Conservation (phyloP, 495 filamentous ascomycete genomes). For the Sordaria brevicollis region DNA sequence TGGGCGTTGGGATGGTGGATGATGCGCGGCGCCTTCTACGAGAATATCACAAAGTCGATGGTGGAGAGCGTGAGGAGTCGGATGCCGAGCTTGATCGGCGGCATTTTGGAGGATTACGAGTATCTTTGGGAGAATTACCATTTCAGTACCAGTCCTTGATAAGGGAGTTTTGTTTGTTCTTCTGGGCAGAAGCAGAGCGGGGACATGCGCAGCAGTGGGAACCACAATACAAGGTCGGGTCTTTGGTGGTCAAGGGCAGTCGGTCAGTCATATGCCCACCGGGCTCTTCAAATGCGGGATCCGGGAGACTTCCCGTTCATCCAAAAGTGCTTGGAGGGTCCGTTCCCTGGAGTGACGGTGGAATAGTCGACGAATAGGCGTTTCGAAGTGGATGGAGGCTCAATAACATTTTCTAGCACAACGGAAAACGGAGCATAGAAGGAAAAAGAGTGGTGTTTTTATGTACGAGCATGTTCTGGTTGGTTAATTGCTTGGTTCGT, state of each 20-base stretch:
- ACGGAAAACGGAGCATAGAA: not conserved
- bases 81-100: constrained; percentile 67
- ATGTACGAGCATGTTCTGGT: not conserved
- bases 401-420: not conserved
- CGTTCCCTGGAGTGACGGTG: no score
- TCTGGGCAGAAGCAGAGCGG: no score
- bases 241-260: no score
- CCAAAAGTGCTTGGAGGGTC: no score
- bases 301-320: no score
- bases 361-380: not conserved
- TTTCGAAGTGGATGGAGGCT: not conserved
- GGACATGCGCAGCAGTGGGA: no score
- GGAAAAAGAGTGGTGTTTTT: not conserved
- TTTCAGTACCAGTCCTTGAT: constrained; percentile 49
- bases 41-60: constrained; percentile 79
- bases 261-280: no score
- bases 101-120: constrained; percentile 87
- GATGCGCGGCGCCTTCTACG: constrained; percentile 92
- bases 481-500: no score
- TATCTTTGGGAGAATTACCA: constrained; percentile 98
- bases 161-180: no score
- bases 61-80: constrained; percentile 61
- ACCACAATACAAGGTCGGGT: no score
- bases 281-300: no score
- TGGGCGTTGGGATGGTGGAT: constrained; percentile 93